phyloP scores from a whole-genome alignment of 345 rosid species.

The Carallia brachiata region DNA sequence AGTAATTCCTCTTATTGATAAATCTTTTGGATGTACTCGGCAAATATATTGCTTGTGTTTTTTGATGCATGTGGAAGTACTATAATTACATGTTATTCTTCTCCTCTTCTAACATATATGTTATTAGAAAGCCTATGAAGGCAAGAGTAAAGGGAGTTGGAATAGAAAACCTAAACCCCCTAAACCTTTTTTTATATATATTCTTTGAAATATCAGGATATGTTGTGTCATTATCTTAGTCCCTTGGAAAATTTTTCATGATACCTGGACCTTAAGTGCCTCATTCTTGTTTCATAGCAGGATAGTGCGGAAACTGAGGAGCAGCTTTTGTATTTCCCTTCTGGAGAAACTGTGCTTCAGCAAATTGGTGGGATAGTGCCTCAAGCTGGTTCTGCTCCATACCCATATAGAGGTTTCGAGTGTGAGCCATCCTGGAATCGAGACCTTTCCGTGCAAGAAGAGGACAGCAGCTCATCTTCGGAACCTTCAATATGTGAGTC shows the following conservation, averaged over 20 bases:
- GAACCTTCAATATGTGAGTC: conserved; percentile 41
- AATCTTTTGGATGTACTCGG: no score
- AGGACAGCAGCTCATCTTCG: conserved; percentile 35
- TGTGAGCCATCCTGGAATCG: conserved; percentile 58
- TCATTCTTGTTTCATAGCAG: conserved; percentile 33
- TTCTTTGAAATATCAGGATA: no score
- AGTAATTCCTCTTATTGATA: no score
- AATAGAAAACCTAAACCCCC: no score
- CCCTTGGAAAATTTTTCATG: not conserved
- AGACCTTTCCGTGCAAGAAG: conserved; percentile 40
- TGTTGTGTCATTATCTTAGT: no score
- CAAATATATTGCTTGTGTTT: no score
- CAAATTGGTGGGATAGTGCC: conserved; percentile 40
- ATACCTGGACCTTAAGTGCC: not conserved
- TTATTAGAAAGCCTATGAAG: no score
- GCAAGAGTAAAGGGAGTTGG: no score
- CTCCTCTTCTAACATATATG: no score
- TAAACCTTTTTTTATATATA: no score
- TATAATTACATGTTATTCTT: no score
- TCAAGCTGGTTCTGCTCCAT: conserved; percentile 31
- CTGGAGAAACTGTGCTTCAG: conserved; percentile 51
- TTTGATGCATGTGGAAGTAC: no score
- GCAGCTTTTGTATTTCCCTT: conserved; percentile 47
- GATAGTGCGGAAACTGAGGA: conserved; percentile 51
- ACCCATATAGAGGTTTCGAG: conserved; percentile 35